Conservation (phyloP, 345 rosid species). For the Rhizophora apiculata region DNA sequence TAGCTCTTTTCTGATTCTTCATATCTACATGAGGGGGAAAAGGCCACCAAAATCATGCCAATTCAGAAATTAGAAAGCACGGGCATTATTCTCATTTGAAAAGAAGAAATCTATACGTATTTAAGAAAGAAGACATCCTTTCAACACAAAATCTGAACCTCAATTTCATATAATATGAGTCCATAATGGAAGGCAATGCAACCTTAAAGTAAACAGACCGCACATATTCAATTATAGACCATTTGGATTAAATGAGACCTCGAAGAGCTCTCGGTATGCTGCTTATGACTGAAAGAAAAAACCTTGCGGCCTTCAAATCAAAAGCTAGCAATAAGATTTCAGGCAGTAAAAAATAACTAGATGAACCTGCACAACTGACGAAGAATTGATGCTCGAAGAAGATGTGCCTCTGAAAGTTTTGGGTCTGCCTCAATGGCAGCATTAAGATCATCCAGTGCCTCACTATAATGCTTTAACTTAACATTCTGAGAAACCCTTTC, state of each 20-base stretch:
- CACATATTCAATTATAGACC: too few relatives aligned
- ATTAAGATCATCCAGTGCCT: conserved; percentile 87
- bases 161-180: too few relatives aligned
- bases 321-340: background rate
- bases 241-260: too few relatives aligned
- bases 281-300: too few relatives aligned
- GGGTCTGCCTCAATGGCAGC: conserved; percentile 94
- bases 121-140: too few relatives aligned
- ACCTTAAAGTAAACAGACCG: too few relatives aligned
- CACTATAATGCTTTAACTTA: conserved; percentile 73
- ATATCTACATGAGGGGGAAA: conserved; percentile 55
- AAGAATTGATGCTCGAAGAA: conserved; percentile 70
- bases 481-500: conserved; percentile 77
- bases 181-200: too few relatives aligned
- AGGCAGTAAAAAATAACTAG: background rate
- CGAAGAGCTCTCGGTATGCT: too few relatives aligned
- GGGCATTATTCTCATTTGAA: background rate
- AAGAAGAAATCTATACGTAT: too few relatives aligned
- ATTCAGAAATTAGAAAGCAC: conserved; percentile 19
- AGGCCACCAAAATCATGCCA: conserved; percentile 29
- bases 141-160: too few relatives aligned
- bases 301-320: too few relatives aligned
- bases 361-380: conserved; percentile 87
- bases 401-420: conserved; percentile 78
- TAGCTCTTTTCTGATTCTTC: conserved; percentile 80